Evolutionary conservation across 768 basidiomycete species (phyloP), one percentile per base, ranked within the genome.

Genomic region (Tulasnella sp.): DNA sequence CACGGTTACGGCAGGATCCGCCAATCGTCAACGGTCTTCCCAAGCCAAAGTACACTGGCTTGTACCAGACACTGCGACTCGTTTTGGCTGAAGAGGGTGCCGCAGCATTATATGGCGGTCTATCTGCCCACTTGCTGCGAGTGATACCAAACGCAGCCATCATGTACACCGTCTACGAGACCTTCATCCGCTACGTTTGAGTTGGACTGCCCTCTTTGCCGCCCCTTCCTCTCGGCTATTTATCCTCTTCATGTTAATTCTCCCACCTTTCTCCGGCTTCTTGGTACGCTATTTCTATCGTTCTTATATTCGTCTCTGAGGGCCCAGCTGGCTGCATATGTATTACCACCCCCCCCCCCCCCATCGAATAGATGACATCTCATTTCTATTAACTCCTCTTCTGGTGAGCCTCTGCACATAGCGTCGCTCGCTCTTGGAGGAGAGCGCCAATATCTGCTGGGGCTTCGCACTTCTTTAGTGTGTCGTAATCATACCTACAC

Each of bases 131-230:
- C 84, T 88, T 99, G 79, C 93, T 99, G 90, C 92, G 98, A 74
- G 96, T 98, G 79, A 94, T 99, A 4, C 97, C 97, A 9, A 99
- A 99, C 82, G 97, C 97, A 0, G 94, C 93, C 0, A 94, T 97
- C 81, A 98, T 99, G 97, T 99, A 93, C 86, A 92, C 91, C 80
- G 96, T 98, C 83, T 98, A 98, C 83, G 97, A 99, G 85, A 91
- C 92, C 36, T 87, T 92, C 40, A 86, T 97, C 40, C 88, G 91
- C 56, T 94, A 77, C 39, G 48, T 77, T 12, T 77, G 58, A 62
- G 75, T 18, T 39, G 5, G 46, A 6, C 75, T 62, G 34, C 34
- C 71, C 27, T 78, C 24, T 71, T 72, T 34, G 34, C 18, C 56
- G 18, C 27, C 24, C 42, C 72, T 14, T 62, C 34, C 77, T 34